Evolutionary conservation across 768 basidiomycete species (phyloP), one percentile per base, ranked within the genome.

Genomic region (Tylopilus rubrobrunneus): DNA sequence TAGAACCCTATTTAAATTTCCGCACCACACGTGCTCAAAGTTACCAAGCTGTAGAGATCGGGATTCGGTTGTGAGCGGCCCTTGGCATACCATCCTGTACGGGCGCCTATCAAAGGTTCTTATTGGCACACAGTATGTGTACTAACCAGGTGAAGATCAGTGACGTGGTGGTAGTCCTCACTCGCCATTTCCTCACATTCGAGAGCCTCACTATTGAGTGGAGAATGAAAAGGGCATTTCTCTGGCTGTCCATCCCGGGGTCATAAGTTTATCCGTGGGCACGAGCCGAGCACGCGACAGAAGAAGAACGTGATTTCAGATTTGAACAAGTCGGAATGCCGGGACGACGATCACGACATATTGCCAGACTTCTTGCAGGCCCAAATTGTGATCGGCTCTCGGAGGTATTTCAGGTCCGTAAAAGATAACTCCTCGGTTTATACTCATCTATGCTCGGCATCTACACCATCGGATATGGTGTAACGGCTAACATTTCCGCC

Each of bases 401-500:
- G n/a, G n/a, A n/a, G n/a, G n/a, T n/a, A n/a, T n/a, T n/a, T n/a
- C n/a, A n/a, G n/a, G n/a, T n/a, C 10, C 7, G 29, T 7, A 7
- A 31, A 10, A 10, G 29, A 8, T 31, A 31, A 31, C 19, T 21
- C 27, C 1, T 27, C 48, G 12, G 29, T 4, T 39, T 19, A 4
- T 27, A 25, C n/a, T 2, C 10, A 25, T 27, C 33, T 19, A 4
- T 11, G 23, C 0, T 7, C 15, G 14, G 11, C 3, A 2, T 7
- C 10, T 14, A 4, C 0, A 14, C 27, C 14, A 29, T 59, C 72
- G 72, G 78, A 71, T 82, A n/a, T n/a, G n/a, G n/a, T n/a, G n/a
- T 81, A 82, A 82, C 69, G 80, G 80, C 77, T 78, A 82, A 78
- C 80, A 80, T 82, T 80, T 73, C 79, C 78, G 80, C 80, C 79